A percentile compares a stretch with the other conserved stretches of the same genome.
Evolutionary conservation across 192 early-diverging fungal genomes (phyloP).

Genomic region (Dispira parvispora): DNA sequence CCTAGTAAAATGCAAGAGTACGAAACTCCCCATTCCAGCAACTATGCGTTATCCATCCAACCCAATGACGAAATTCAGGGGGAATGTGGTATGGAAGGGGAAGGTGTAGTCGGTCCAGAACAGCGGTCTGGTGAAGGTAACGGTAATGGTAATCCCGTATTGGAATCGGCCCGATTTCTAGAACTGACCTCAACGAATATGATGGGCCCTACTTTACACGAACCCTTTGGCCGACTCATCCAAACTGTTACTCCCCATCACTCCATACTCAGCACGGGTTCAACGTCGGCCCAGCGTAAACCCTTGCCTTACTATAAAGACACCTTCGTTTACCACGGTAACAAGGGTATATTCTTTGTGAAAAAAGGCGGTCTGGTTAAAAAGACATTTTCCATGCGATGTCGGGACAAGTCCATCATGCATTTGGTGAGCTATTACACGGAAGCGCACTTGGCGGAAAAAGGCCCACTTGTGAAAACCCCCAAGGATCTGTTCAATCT

Average conservation of each 20-base stretch:
- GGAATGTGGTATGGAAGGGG: slow-evolving; percentile 4
- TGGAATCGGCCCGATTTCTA: background rate
- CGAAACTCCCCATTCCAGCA: background rate
- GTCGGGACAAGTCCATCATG: slow-evolving; percentile 11
- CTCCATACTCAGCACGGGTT: background rate
- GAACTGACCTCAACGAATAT: background rate
- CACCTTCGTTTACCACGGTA: slow-evolving; percentile 14
- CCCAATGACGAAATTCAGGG: slow-evolving; percentile 17
- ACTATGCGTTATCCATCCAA: slow-evolving; percentile 17
- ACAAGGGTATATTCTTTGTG: slow-evolving; percentile 25
- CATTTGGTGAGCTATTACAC: background rate
- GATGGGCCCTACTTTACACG: background rate
- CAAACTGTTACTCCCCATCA: background rate
- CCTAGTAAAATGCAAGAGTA: slow-evolving; percentile 11
- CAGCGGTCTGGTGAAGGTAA: slow-evolving; percentile 7
- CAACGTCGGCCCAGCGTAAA: background rate
- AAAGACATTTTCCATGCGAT: slow-evolving; percentile 59
- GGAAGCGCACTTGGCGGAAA: background rate
- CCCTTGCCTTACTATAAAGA: background rate
- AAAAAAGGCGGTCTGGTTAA: slow-evolving; percentile 52
- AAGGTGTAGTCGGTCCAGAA: background rate
- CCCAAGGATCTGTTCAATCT: background rate
- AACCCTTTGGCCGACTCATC: background rate
- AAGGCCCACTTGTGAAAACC: background rate
- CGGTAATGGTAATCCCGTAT: slow-evolving; percentile 19